Percentiles rank a stretch among this genome's conserved stretches.
phyloP scores from a whole-genome alignment of 768 basidiomycete species.

The Boletus fagicola region DNA sequence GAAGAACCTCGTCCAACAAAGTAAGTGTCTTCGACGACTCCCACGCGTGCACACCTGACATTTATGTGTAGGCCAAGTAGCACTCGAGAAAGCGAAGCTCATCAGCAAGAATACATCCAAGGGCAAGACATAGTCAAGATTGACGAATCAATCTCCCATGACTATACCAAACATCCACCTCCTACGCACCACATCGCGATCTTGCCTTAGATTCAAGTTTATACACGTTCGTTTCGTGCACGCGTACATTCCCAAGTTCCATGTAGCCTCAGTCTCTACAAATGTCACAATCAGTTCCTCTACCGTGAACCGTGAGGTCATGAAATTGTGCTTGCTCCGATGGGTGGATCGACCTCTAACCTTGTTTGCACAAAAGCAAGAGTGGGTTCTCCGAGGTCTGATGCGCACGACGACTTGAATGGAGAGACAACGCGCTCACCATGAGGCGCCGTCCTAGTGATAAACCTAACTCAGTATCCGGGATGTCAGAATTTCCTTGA shows the following conservation, averaged over 20 bases:
- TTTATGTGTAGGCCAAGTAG: slow-evolving; percentile 58
- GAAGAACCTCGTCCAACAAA: slow-evolving; percentile 76
- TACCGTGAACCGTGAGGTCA: slow-evolving; percentile 8
- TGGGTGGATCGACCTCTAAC: slow-evolving; percentile 15
- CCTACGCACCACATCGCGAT: slow-evolving; percentile 7
- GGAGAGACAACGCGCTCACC: slow-evolving; percentile 26
- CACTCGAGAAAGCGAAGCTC: slow-evolving; percentile 91
- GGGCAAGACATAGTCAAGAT: slow-evolving; percentile 53
- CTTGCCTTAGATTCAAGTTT: slow-evolving; percentile 13
- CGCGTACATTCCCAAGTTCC: slow-evolving; percentile 6
- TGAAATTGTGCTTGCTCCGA: slow-evolving; percentile 10
- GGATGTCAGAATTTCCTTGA: neutral
- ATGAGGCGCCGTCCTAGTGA: slow-evolving; percentile 19
- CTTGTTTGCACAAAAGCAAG: slow-evolving; percentile 4
- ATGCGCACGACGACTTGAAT: slow-evolving; percentile 13
- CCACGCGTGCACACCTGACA: neutral
- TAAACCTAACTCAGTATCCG: slow-evolving; percentile 22
- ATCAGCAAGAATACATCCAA: slow-evolving; percentile 81
- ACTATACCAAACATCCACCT: slow-evolving; percentile 3
- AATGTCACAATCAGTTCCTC: slow-evolving; percentile 19
- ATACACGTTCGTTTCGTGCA: slow-evolving; percentile 17
- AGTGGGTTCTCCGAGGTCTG: slow-evolving; percentile 30
- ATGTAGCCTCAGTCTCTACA: slow-evolving; percentile 13
- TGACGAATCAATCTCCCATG: neutral
- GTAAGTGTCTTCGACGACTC: slow-evolving; percentile 40